Base-by-base conservation (phyloP, 352 stramenopile species). In the Pythium apleroticum region DNA sequence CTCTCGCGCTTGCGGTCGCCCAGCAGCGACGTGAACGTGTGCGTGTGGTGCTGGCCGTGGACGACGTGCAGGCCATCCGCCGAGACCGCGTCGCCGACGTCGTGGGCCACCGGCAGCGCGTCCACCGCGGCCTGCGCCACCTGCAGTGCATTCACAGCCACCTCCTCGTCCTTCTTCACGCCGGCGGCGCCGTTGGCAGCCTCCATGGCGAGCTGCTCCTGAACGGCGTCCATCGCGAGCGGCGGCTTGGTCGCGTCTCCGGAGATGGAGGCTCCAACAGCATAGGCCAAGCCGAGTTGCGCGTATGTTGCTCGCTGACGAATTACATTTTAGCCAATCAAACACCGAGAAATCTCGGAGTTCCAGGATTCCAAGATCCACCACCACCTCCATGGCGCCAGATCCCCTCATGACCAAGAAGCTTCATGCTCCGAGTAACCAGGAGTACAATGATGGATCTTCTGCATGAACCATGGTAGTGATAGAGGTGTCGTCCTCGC, bases 1-100 rank as follows among this genome's bases (percentile, higher is more conserved):
- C 73, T 77, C 54, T 84, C 80, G 58, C 75, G 80, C 60, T 90
- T 88, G 22, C 80, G 80, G 35, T 89, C 84, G 31, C 80, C 73
- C 52, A 91, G 64, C 27, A 91, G 63, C 55, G 70, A 79, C 59
- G 81, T 63, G 57, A 88, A 89, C 37, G 73, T 59, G n/a, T 75
- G 60, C 50, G 65, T 37, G 62, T 63, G 54, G 72, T 73, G 62
- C 27, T 68, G 57, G 10, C 22, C 50, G 33, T 78, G 69, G 2
- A 68, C 52, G 15, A 45, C 67, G 37, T 74, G 61, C 25, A 75
- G 65, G 30, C 59, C 61, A 27, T 77, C 72, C 9, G 56, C 66
- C 12, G 60, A 60, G 7, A 60, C 58, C 3, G 27, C 57, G 35
- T 49, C 63, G 49, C 48, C 69, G 3, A 55, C 71, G n/a, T 66